Evolutionary conservation across 345 rosid genomes (phyloP), one percentile per base, ranked within the genome.

Genomic region (Laguncularia racemosa): DNA sequence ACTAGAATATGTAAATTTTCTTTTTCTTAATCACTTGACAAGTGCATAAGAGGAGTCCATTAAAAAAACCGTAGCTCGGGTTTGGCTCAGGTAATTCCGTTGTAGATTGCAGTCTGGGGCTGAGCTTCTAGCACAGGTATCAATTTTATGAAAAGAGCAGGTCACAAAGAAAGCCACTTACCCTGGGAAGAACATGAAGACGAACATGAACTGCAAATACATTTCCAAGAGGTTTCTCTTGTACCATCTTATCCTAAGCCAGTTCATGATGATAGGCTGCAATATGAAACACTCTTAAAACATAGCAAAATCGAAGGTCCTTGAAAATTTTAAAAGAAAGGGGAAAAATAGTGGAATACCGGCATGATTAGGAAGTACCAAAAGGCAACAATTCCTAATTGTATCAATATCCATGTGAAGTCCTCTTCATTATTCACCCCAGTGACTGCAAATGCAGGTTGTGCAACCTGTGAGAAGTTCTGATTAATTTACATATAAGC

Each of bases 131-230:
- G 20, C 16, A 13, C 45, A 12, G 12, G 38, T 7, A 6, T 19
- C 38, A 17, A 61, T 17, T 20, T 15, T 4, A 16, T n/a, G 9
- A 46, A 20, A 28, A 4, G 16, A 28, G 1, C 13, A 18, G 13
- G 3, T 2, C 15, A 5, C 47, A 48, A 14, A 18, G 10, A 14
- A 12, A 33, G 40, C 48, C 11, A 55, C 83, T 79, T 45, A 88
- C 96, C 91, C 91, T 0, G 96, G 93, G 58, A 86, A 92, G 84
- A 89, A 92, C 61, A 89, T 1, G 88, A 92, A 89, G 68, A 86
- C 83, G 71, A 57, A 85, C 96, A 89, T 89, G 81, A 92, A 89
- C 72, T 92, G 96, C 44, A 89, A 44, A 59, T 84, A 86, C 96
- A 81, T 92, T 71, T 92, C 93, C 45, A 89, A 43, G 14, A 84